These are phyloP conservation scores for Malassezia furfur DNA, from an alignment of 1,284 basidiomycete genomes.

Conservation along the genomic window DNA sequence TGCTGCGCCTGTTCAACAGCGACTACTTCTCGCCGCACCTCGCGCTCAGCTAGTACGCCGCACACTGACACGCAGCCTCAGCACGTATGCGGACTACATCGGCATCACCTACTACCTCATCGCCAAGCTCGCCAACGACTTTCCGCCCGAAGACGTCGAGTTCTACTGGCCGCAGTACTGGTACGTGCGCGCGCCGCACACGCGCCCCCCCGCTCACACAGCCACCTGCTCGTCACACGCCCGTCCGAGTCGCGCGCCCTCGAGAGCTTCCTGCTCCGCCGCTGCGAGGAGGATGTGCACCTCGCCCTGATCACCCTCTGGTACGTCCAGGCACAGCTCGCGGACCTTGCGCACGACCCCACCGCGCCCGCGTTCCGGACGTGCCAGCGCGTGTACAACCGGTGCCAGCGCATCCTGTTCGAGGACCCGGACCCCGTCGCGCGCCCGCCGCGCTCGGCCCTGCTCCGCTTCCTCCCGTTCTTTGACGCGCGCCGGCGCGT, in stretches of 20 bases:
- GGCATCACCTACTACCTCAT: constrained; percentile 47
- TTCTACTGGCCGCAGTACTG: constrained; percentile 48
- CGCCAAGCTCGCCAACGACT: constrained; percentile 32
- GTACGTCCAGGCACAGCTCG: constrained; percentile 45
- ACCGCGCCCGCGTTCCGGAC: constrained; percentile 74
- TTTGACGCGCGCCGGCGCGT: constrained; percentile 20
- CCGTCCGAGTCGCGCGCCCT: constrained; percentile 39
- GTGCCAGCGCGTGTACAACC: constrained; percentile 82
- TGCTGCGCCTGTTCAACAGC: constrained; percentile 44
- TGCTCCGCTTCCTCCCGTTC: constrained; percentile 6
- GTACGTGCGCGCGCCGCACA: constrained; percentile 1
- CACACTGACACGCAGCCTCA: constrained; percentile 9
- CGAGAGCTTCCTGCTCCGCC: constrained; percentile 39
- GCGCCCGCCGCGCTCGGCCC: constrained; percentile 10
- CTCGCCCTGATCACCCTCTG: constrained; percentile 44
- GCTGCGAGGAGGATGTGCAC: constrained; percentile 42
- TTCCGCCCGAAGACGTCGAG: constrained; percentile 34
- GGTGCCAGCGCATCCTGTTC: constrained; percentile 95
- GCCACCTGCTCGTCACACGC: constrained; percentile 42
- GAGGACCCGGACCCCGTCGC: constrained; percentile 55
- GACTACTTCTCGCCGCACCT: constrained; percentile 47
- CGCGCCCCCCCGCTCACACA: neutral
- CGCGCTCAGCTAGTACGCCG: constrained; percentile 39
- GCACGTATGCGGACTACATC: constrained; percentile 44
- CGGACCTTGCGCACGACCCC: constrained; percentile 47